Base-by-base conservation (phyloP, 2,329 filamentous ascomycete species). In the Nemania sp. region DNA sequence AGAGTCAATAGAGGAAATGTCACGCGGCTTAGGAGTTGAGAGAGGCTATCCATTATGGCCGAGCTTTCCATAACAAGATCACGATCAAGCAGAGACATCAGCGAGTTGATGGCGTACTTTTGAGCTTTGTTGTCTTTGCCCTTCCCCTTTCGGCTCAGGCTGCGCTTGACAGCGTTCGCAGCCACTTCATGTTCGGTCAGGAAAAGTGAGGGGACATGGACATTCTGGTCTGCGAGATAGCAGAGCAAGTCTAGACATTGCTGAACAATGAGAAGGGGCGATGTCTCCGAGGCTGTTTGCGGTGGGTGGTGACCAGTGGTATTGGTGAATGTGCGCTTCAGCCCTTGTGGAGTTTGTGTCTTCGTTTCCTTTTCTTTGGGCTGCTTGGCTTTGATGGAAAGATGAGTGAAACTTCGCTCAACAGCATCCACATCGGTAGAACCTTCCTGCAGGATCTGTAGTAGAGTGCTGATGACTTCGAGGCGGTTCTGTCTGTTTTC, bases 11-110 rank as follows among this genome's bases (percentile, higher is more conserved):
- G 82, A 11, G 95, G 95, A 58, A 90, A 83, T 0, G 95, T 99
- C 57, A 98, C 92, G 66, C 90, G 89, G 74, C 92, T 94, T 25
- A 99, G 83, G 32, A 99, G 80, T 65, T 89, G 88, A 2, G 95
- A 95, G 25, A 99, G 83, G 64, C 92, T 89, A 69, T 97, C 94
- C 93, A 99, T 98, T 58, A 97, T 94, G 6, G 88, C 84, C n/a
- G 94, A 93, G 76, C 92, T 99, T 77, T 99, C 95, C 78, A 97
- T 96, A 65, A 99, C 93, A 63, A 98, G 81, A 66, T 92, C 91
- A n/a, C 95, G 90, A 73, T 98, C 95, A 20, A 99, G 83, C 5
- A 99, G 83, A 63, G 87, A 89, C 48, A 99, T 82, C 32, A 99
- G 80, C 13, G 93, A 92, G 74, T 99, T 99, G 73, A 99, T 85